Evolutionary conservation across 2,329 filamentous ascomycete genomes (phyloP), one percentile per base, ranked within the genome.

Genomic region (Trichophyton benhamiae): DNA sequence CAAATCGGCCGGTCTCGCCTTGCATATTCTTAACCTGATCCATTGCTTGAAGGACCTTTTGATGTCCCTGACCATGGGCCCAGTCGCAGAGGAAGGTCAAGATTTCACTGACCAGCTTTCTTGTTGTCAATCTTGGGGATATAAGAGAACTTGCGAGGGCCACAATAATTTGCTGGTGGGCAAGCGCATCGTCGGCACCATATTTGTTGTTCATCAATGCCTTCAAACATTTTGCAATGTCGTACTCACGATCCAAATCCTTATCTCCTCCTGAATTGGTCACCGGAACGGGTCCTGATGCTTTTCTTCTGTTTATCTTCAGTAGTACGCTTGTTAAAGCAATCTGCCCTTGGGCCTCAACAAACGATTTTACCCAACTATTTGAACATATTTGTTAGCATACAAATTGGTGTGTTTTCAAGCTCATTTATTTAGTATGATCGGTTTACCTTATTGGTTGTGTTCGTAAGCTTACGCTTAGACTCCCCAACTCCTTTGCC

Each of bases 161-260:
- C 61, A 95, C 85, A 65, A 96, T 87, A 65, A 97, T 89, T 71
- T 92, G 89, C 71, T 94, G 88, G 71, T 97, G 91, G 63, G 84
- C 80, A 62, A 99, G 80, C 17, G 94, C 94, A 80, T 99, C 91
- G 72, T 99, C 94, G 64, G 94, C 94, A 64, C 94, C 94, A 73
- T 95, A 97, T 73, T 96, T 96, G 82, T 96, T 99, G 83, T 99
- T 99, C 88, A 97, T 95, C 62, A 97, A 77, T 36, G 91, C 91
- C 78, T 97, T 97, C 62, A 99, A 77, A 77, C 94, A 97, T 77
- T 99, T 99, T 72, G 96, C 85, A 65, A 99, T 96, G 71, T 97
- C 94, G 72, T 97, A 97, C 76, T 96, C 91, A 67, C 88, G 85
- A 70, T 96, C 91, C 58, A 94, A 80, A 70, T 92, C 89, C 72